Conservation (phyloP, 176 grass and related monocot species). For the Carex scoparia region DNA sequence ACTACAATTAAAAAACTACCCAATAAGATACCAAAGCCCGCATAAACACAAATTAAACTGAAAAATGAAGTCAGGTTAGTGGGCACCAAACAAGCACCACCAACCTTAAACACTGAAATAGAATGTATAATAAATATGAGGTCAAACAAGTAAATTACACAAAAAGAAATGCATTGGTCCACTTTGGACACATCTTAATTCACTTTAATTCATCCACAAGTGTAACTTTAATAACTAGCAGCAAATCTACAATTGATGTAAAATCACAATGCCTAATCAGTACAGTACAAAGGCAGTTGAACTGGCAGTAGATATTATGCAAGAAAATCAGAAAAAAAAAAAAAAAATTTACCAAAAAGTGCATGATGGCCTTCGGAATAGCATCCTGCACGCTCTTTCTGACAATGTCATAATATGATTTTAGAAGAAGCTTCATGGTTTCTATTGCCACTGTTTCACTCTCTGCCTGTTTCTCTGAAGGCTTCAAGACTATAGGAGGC, state of each 20-base stretch:
- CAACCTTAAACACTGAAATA: not conserved
- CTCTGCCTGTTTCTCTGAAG: constrained; percentile 66
- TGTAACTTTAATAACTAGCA: constrained; percentile 16
- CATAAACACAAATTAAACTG: not conserved
- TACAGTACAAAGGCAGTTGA: not conserved
- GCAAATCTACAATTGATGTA: not conserved
- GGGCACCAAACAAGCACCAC: not conserved
- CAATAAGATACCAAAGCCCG: not conserved
- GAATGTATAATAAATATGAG: not conserved
- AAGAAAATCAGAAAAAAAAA: not conserved
- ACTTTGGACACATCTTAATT: not conserved
- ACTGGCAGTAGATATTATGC: constrained; percentile 5
- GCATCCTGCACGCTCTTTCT: constrained; percentile 82
- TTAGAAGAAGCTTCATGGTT: constrained; percentile 68
- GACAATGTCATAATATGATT: constrained; percentile 96
- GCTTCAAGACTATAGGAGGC: constrained; percentile 76
- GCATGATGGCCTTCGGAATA: constrained; percentile 91
- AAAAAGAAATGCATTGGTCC: not conserved
- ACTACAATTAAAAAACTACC: not conserved
- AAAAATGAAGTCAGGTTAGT: not conserved
- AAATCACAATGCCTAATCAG: not conserved
- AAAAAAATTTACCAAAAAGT: constrained; percentile 62
- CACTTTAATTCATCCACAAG: not conserved
- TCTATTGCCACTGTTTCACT: constrained; percentile 66
- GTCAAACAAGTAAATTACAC: not conserved